Base-by-base conservation (phyloP, 176 grass and related monocot species). In the Oryza punctata region DNA sequence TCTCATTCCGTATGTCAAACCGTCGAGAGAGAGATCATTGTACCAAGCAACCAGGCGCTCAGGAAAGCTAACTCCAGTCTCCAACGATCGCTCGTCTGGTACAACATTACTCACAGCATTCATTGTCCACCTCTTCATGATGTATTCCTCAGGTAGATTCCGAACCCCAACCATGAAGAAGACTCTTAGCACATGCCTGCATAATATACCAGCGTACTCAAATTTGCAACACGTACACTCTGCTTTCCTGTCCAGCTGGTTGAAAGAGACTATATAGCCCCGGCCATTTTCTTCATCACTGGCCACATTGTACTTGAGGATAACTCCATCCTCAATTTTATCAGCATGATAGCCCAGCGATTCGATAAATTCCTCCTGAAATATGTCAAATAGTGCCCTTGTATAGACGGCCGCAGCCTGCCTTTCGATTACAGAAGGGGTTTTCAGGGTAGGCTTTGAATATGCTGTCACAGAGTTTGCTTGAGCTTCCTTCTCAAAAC, bases 331-430 rank as follows among this genome's bases (percentile, higher is more conserved):
- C 52, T 89, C 87, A 12, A 89, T 83, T 76, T 89, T 84, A 80
- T 88, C 84, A 41, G 77, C 83, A 81, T 77, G 83, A 60, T 84
- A 92, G 28, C 80, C 87, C n/a, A 92, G 54, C 19, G 91, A 92
- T 83, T 92, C 87, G 16, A 92, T 78, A 72, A 92, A 92, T 66
- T 92, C 87, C 76, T 84, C 87, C 64, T 92, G 91, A 16, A 92
- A 92, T 57, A 79, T 68, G 28, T 92, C 76, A 61, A 92, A 89
- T 68, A 89, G 76, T 77, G 75, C 76, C 81, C 65, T 89, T 67
- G 91, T 84, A 57, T 92, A 92, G 26, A 89, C 19, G 61, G 41
- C 81, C 25, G 87, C 84, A n/a, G 91, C 87, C 82, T 87, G 91
- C 47, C 89, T 87, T 67, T 90, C 91, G 27, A 93, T 90, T 18